A percentile compares a stretch with the other conserved stretches of the same genome.
Conservation (phyloP, 1,139 yeast species). For the Lodderomyces jiufengensis region DNA sequence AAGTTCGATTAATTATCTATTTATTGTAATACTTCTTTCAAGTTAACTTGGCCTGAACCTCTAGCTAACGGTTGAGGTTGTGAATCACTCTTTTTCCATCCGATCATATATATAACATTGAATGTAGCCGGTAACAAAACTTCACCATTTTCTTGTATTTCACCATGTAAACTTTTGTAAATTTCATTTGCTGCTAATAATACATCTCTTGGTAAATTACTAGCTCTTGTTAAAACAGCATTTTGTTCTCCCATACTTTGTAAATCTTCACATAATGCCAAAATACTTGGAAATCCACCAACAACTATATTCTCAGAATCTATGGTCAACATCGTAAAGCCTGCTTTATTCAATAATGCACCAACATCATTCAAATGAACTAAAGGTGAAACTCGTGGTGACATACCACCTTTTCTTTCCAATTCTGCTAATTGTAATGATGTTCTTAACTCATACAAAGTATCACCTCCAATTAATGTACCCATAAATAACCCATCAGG, state of each 20-base stretch:
- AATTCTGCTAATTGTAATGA: slow-evolving; percentile 77
- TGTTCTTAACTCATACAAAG: slow-evolving; percentile 75
- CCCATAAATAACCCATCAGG: slow-evolving; percentile 86
- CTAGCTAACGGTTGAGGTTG: slow-evolving; percentile 74
- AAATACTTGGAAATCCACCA: slow-evolving; percentile 71
- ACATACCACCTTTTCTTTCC: slow-evolving; percentile 74
- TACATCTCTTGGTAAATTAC: slow-evolving; percentile 58
- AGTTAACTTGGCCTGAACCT: slow-evolving; percentile 64
- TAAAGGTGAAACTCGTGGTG: slow-evolving; percentile 78
- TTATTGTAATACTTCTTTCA: slow-evolving; percentile 55
- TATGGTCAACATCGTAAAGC: slow-evolving; percentile 74
- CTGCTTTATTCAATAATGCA: slow-evolving; percentile 65
- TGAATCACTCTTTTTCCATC: slow-evolving; percentile 73
- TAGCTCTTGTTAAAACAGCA: slow-evolving; percentile 57
- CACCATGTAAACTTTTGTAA: slow-evolving; percentile 70
- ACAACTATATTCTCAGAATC: slow-evolving; percentile 84
- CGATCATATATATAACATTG: slow-evolving; percentile 77
- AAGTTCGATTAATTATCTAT: too few relatives aligned
- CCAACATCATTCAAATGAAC: slow-evolving; percentile 80
- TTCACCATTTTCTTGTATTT: slow-evolving; percentile 42
- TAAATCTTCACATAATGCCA: slow-evolving; percentile 64
- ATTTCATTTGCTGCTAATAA: slow-evolving; percentile 74
- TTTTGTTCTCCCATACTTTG: slow-evolving; percentile 86
- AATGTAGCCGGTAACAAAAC: slow-evolving; percentile 60
- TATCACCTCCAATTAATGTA: slow-evolving; percentile 82